Evolutionary conservation across 169 alveolate genomes (phyloP), one percentile per base, ranked within the genome.

Genomic region (Plasmodium berghei): DNA sequence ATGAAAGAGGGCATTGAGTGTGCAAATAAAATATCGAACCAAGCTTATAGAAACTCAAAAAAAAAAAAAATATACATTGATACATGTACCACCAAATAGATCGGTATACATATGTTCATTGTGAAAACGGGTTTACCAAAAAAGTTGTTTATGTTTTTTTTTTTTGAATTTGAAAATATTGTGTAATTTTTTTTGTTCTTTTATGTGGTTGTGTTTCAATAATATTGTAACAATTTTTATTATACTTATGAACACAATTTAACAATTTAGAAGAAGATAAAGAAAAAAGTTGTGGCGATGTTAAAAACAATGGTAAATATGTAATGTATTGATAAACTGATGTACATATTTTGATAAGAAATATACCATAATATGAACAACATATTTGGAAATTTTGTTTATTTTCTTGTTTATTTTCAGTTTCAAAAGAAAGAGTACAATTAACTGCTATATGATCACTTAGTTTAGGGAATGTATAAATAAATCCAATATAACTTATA

Each of bases 361-460:
- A 62, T 28, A 71, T 83, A 55, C 66, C 22, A 22, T 56, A 26
- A 20, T 28, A 26, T 1, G 90, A 83, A 49, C 62, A 83, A 9
- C 90, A 83, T 83, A 83, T 67, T 26, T 22, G 26, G 14, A 55
- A 12, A 9, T 24, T 8, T 26, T 20, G 64, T 64, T 42, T 77
- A 34, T 55, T 42, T 20, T 22, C 58, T 18, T 45, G 58, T 12
- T 22, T 45, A 1, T 5, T 10, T 18, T 67, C 16, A 12, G 42
- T 26, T 28, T 54, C 55, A 9, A 26, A 55, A 24, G 22, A 8
- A 16, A 83, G 56, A 26, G 90, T 83, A 42, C 90, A 83, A 18
- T 83, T 83, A 16, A 83, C 86, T 18, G 90, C 90, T 20, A 83
- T 83, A 48, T 83, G 90, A 28, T 83, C 90, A 48, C 90, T 83